Evolutionary conservation across 805 yeast genomes (phyloP).

Genomic region (Metschnikowia drakensbergensis): DNA sequence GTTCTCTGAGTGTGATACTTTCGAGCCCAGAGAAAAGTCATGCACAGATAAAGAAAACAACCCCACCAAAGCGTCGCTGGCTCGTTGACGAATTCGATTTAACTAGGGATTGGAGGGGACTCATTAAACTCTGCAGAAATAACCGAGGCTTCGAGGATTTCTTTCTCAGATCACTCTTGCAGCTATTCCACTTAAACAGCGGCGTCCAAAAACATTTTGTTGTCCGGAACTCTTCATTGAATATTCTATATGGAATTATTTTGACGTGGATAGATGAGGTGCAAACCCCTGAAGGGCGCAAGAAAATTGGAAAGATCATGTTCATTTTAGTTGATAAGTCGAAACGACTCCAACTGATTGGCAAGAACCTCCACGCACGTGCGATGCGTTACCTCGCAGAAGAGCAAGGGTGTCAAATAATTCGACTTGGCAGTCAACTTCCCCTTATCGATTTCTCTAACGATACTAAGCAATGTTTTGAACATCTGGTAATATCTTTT

Average conservation of each 20-base stretch:
- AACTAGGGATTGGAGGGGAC: conserved; percentile 48
- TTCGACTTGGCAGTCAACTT: conserved; percentile 44
- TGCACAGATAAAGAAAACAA: conserved; percentile 7
- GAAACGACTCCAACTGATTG: conserved; percentile 52
- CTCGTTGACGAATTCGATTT: conserved; percentile 53
- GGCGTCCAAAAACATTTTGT: conserved; percentile 47
- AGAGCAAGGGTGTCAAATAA: conserved; percentile 37
- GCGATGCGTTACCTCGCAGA: conserved; percentile 48
- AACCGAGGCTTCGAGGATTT: conserved; percentile 28
- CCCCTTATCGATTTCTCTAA: conserved; percentile 43
- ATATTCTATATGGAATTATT: conserved; percentile 51
- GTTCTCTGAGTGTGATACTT: conserved; percentile 15
- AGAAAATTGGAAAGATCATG: conserved; percentile 41
- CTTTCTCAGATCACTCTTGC: conserved; percentile 27
- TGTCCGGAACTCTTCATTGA: conserved; percentile 53
- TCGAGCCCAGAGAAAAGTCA: conserved; percentile 7
- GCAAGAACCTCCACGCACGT: conserved; percentile 49
- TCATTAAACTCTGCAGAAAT: conserved; percentile 41
- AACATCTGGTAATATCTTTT: conserved; percentile 26
- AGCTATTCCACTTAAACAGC: conserved; percentile 27
- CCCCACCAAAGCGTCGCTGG: conserved; percentile 44
- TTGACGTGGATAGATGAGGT: conserved; percentile 48
- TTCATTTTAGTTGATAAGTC: conserved; percentile 50
- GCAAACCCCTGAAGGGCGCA: conserved; percentile 3
- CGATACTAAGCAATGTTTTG: conserved; percentile 21